These are phyloP conservation scores for Pyrenula massariospora DNA, from an alignment of 495 filamentous ascomycete genomes.

Conservation along the genomic window DNA sequence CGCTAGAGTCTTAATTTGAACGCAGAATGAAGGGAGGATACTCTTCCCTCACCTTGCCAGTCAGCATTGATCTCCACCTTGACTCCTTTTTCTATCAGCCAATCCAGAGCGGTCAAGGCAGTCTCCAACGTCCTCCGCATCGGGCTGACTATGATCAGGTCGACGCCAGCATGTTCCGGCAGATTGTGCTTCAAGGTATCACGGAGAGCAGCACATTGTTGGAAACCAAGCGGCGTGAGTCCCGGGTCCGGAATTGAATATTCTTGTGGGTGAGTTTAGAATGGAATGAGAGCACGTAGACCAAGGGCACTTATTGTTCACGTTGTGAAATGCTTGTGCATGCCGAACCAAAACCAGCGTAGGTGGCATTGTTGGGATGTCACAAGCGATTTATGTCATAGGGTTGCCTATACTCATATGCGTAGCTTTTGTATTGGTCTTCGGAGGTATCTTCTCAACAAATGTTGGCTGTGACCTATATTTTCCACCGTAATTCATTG, in stretches of 20 bases:
- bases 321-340: background rate
- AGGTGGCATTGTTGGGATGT: background rate
- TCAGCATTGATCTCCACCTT: background rate
- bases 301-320: background rate
- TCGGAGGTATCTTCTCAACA: background rate
- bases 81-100: background rate
- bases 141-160: background rate
- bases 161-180: background rate
- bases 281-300: background rate
- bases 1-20: background rate
- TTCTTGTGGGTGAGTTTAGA: background rate
- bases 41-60: background rate
- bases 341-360: background rate
- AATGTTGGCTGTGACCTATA: background rate
- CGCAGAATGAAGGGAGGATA: background rate
- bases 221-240: background rate
- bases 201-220: background rate
- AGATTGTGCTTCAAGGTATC: background rate
- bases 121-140: background rate
- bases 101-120: background rate
- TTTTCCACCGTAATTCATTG: background rate
- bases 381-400: background rate
- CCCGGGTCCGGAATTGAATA: background rate
- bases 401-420: background rate
- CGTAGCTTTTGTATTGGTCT: background rate